phyloP scores from a whole-genome alignment of 2,329 filamentous ascomycete genomes.

The Botryosphaeria dothidea region DNA sequence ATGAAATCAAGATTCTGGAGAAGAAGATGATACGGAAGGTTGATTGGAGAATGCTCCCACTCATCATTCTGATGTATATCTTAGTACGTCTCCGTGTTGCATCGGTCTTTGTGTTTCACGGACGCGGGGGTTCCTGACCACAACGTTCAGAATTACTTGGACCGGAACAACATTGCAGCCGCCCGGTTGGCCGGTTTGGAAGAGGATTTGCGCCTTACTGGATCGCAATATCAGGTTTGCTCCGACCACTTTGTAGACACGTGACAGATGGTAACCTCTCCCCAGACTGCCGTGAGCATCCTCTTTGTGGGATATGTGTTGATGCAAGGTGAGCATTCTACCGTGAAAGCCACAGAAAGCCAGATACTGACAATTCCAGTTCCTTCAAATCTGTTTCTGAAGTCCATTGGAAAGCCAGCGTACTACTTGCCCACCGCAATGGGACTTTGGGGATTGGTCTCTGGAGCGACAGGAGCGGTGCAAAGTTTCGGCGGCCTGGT shows the following conservation, averaged over 20 bases:
- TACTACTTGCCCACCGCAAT: conserved; percentile 43
- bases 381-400: conserved; percentile 46
- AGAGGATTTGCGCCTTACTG: conserved; percentile 24
- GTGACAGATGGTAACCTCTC: background rate
- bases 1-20: conserved; percentile 26
- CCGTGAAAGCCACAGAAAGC: conserved; percentile 47
- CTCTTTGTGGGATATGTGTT: conserved; percentile 55
- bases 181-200: conserved; percentile 31
- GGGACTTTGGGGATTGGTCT: conserved; percentile 45
- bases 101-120: too few relatives aligned
- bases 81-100: conserved; percentile 36
- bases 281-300: conserved; percentile 59
- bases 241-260: rapidly evolving
- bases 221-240: conserved; percentile 23
- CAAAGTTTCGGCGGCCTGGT: conserved; percentile 49
- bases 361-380: conserved; percentile 33
- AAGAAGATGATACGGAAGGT: conserved; percentile 24
- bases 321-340: conserved; percentile 41
- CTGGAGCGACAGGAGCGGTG: conserved; percentile 38
- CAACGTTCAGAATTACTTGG: conserved; percentile 23
- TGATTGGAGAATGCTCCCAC: conserved; percentile 25
- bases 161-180: conserved; percentile 32
- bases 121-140: too few relatives aligned
- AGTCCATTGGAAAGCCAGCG: conserved; percentile 38
- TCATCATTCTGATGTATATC: conserved; percentile 27